Percentiles rank a stretch among this genome's conserved stretches.
Evolutionary conservation across 2,329 filamentous ascomycete species (phyloP).

Genomic region (Penicillium aurantiogriseum): DNA sequence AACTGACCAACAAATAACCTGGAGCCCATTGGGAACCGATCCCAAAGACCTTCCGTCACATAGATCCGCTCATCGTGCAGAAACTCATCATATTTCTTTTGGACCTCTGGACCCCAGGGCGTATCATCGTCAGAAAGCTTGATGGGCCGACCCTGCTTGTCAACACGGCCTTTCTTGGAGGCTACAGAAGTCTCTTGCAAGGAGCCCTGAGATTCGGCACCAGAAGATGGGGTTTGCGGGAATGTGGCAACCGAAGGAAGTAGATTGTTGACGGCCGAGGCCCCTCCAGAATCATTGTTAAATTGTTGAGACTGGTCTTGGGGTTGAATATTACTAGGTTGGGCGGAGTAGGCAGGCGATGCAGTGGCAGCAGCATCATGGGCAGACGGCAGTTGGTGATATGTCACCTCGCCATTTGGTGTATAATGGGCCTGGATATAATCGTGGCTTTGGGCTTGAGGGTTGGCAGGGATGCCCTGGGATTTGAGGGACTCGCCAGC

Average conservation of each 20-base stretch:
- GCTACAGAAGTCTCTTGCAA: constrained; percentile 22
- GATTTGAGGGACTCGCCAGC: constrained; percentile 35
- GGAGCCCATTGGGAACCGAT: constrained; percentile 50
- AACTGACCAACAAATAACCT: constrained; percentile 51
- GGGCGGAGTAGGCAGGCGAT: constrained; percentile 29
- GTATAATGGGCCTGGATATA: constrained; percentile 38
- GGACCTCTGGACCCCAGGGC: constrained; percentile 50
- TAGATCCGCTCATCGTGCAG: constrained; percentile 52
- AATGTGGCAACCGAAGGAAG: constrained; percentile 44
- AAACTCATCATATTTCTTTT: constrained; percentile 52
- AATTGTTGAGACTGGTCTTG: constrained; percentile 27
- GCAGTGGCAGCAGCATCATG: constrained; percentile 27
- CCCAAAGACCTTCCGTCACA: constrained; percentile 53
- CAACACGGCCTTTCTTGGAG: constrained; percentile 27
- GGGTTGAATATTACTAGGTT: constrained; percentile 35
- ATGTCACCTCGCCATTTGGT: constrained; percentile 40
- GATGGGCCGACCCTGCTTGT: constrained; percentile 26
- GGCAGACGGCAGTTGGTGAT: constrained; percentile 37
- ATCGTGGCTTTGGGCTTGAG: constrained; percentile 45
- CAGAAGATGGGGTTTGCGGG: constrained; percentile 27
- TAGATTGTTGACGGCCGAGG: constrained; percentile 35
- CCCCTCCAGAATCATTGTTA: constrained; percentile 36
- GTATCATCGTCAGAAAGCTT: constrained; percentile 40
- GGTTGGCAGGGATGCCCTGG: constrained; percentile 45
- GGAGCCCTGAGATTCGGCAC: constrained; percentile 20